Evolutionary conservation across 441 rosid species (phyloP).

Genomic region (Adansonia gregorii): DNA sequence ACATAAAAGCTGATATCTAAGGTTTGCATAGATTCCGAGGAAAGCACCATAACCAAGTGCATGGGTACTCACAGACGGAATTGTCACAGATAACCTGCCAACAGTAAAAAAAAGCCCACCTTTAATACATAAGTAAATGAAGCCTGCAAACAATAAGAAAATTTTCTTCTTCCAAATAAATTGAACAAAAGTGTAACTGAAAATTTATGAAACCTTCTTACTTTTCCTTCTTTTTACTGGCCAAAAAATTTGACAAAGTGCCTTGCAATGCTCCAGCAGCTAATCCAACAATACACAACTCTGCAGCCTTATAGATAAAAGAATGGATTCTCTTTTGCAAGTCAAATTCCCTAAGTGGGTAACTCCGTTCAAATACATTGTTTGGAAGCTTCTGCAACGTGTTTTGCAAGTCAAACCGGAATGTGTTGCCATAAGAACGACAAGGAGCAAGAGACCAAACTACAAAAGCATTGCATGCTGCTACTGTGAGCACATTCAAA

Average conservation of each 20-base stretch:
- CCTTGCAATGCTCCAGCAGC: slow-evolving; percentile 87
- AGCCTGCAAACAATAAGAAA: slow-evolving; percentile 1
- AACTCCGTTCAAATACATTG: slow-evolving; percentile 87
- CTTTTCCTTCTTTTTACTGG: slow-evolving; percentile 78
- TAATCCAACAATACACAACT: slow-evolving; percentile 77
- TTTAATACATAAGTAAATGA: slow-evolving; percentile 16
- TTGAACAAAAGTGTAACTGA: not conserved
- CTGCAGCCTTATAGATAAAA: slow-evolving; percentile 83
- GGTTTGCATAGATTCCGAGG: slow-evolving; percentile 86
- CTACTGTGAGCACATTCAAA: slow-evolving; percentile 76
- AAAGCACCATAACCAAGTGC: slow-evolving; percentile 94
- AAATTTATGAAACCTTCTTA: slow-evolving; percentile 33
- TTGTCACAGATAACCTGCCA: slow-evolving; percentile 80
- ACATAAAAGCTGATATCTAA: slow-evolving; percentile 82
- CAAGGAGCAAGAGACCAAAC: slow-evolving; percentile 97
- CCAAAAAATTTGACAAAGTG: slow-evolving; percentile 68
- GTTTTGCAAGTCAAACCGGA: slow-evolving; percentile 89
- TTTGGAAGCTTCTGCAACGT: slow-evolving; percentile 95
- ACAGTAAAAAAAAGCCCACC: slow-evolving; percentile 22
- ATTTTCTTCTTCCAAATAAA: slow-evolving; percentile 10
- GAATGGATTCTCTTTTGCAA: slow-evolving; percentile 88
- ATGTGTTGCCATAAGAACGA: slow-evolving; percentile 92
- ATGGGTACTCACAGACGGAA: slow-evolving; percentile 69
- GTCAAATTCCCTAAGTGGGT: slow-evolving; percentile 89
- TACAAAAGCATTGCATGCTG: slow-evolving; percentile 84